A percentile compares a stretch with the other conserved stretches of the same genome.
phyloP scores from a whole-genome alignment of 1,139 yeast species.

The Taiozyma sp. region DNA sequence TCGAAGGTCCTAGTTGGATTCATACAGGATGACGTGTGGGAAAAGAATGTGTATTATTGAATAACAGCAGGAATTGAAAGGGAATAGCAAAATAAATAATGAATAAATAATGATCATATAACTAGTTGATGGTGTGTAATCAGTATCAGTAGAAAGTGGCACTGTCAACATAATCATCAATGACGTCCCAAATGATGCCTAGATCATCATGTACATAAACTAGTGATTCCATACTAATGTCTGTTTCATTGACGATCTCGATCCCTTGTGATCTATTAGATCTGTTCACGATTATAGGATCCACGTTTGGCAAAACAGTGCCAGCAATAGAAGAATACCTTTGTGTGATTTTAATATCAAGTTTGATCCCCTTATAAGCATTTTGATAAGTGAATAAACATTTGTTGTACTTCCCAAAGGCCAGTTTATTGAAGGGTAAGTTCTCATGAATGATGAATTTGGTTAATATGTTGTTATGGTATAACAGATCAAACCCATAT shows the following conservation, averaged over 20 bases:
- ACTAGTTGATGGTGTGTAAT: too few relatives aligned
- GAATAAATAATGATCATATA: background rate
- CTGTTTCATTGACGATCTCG: conserved; percentile 2
- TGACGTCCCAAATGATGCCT: conserved; percentile 7
- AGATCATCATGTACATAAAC: conserved; percentile 4
- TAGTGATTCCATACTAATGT: conserved; percentile 2
- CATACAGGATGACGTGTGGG: conserved; percentile 87
- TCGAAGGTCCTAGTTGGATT: conserved; percentile 79
- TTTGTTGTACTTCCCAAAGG: conserved; percentile 40
- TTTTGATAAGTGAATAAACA: conserved; percentile 7
- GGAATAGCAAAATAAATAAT: background rate
- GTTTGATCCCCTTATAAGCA: background rate
- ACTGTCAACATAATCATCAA: conserved; percentile 2
- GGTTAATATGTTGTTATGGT: conserved; percentile 33
- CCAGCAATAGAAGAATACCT: conserved; percentile 1
- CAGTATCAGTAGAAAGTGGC: background rate
- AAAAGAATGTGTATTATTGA: conserved; percentile 21
- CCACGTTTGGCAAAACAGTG: background rate
- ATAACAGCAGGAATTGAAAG: background rate
- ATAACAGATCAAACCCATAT: conserved; percentile 50
- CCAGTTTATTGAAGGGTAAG: conserved; percentile 39
- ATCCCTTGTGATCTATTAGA: conserved; percentile 3
- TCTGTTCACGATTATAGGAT: conserved; percentile 9
- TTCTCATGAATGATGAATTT: conserved; percentile 50
- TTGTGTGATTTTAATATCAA: conserved; percentile 1